Percentiles rank a stretch among this genome's conserved stretches.
Evolutionary conservation across 768 basidiomycete genomes (phyloP).

Genomic region (Amanita fuliginea): DNA sequence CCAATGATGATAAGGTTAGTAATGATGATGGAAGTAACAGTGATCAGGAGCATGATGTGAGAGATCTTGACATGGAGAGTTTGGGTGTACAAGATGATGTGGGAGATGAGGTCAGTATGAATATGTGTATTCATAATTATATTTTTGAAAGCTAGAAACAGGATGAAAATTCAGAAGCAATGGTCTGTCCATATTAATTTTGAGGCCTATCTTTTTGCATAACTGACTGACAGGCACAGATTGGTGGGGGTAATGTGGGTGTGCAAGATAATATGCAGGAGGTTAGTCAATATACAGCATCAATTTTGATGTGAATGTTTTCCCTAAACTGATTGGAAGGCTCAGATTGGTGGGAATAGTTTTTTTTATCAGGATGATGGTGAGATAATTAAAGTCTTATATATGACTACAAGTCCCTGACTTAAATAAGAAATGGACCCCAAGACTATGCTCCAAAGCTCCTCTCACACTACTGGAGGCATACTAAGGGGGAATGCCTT

Average conservation of each 20-base stretch:
- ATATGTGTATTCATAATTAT: not conserved
- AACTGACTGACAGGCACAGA: too few species aligned
- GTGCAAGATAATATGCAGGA: too few species aligned
- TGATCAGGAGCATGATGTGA: not conserved
- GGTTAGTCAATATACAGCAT: not conserved
- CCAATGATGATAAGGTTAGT: not conserved
- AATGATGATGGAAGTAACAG: not conserved
- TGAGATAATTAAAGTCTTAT: too few species aligned
- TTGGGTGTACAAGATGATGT: not conserved
- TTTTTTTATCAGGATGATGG: too few species aligned
- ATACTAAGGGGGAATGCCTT: constrained; percentile 4
- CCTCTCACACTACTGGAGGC: constrained; percentile 5
- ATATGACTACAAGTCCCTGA: not conserved
- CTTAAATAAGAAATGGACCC: too few species aligned
- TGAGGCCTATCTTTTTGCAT: too few species aligned
- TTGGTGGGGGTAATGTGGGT: too few species aligned
- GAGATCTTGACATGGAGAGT: too few species aligned
- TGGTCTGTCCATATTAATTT: too few species aligned
- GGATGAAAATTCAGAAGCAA: not conserved
- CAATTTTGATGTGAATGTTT: not conserved
- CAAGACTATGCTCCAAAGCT: too few species aligned
- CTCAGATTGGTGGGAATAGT: too few species aligned
- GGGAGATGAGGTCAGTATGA: not conserved
- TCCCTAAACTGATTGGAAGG: too few species aligned
- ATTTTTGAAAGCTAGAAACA: not conserved